phyloP scores from a whole-genome alignment of 2,329 filamentous ascomycete species.

The Pseudogymnoascus sp. region DNA sequence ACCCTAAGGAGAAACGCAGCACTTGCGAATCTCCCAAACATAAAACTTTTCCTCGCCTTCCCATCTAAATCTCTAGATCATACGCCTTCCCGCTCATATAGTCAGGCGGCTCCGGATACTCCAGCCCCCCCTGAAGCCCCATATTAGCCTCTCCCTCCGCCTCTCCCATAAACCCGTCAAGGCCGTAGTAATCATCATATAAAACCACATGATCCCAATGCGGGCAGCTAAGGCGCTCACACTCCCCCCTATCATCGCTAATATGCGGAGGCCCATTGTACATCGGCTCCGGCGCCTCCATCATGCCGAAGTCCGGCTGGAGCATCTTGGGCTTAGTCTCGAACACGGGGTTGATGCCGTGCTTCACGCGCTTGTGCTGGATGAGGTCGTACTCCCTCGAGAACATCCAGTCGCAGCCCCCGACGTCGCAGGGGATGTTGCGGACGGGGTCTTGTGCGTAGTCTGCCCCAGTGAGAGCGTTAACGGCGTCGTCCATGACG shows the following conservation, averaged over 20 bases:
- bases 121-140: neutral
- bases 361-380: conserved; percentile 43
- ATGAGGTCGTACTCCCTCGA: conserved; percentile 49
- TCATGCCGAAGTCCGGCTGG: neutral
- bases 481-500: conserved; percentile 26
- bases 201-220: neutral
- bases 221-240: neutral
- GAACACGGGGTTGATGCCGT: conserved; percentile 17
- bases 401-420: conserved; percentile 46
- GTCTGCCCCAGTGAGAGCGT: conserved; percentile 47
- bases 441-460: conserved; percentile 39
- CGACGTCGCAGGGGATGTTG: conserved; percentile 43
- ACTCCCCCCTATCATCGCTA: neutral
- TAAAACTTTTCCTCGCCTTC: neutral
- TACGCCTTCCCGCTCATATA: neutral
- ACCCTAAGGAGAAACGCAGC: neutral
- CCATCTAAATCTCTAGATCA: neutral
- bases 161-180: neutral
- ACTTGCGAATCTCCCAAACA: neutral
- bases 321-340: neutral
- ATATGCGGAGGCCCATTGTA: neutral
- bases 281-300: neutral
- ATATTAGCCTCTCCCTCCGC: neutral
- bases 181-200: neutral
- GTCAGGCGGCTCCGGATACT: neutral